Conservation (phyloP, 176 grass and related monocot genomes). For the Bolboschoenus planiculmis region DNA sequence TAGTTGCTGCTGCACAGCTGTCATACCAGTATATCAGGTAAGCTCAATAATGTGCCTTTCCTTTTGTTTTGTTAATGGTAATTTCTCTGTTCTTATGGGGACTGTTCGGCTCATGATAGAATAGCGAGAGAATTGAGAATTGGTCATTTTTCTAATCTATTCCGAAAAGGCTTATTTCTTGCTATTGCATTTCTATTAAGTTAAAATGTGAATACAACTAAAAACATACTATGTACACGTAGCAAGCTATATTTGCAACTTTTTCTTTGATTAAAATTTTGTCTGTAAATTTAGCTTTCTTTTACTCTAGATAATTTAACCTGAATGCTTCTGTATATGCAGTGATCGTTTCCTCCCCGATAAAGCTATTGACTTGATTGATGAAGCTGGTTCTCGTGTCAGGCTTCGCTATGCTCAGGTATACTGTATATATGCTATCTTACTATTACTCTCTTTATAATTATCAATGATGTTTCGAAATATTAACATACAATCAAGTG, state of each 20-base stretch:
- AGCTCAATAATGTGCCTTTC: neutral
- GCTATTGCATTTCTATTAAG: neutral
- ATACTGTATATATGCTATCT: constrained; percentile 24
- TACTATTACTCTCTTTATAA: neutral
- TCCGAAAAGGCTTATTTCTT: constrained; percentile 18
- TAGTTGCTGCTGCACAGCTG: constrained; percentile 75
- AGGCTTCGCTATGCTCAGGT: constrained; percentile 97
- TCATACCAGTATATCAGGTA: constrained; percentile 98
- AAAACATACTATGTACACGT: neutral
- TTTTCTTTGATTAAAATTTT: neutral
- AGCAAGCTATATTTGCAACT: neutral
- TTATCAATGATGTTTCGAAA: neutral
- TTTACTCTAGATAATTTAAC: neutral
- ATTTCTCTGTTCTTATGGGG: neutral
- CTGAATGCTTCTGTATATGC: constrained; percentile 31
- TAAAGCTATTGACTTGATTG: constrained; percentile 98
- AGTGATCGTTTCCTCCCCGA: constrained; percentile 98
- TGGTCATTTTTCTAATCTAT: no score
- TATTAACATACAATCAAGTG: neutral
- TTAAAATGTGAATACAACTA: neutral
- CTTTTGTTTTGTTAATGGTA: neutral
- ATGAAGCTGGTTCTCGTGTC: constrained; percentile 98
- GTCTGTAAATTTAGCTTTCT: neutral
- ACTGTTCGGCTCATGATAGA: no score
- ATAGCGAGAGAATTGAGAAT: no score